A percentile compares a stretch with the other conserved stretches of the same genome.
Evolutionary conservation across 164 flowering plant species (phyloP).

Genomic region (Kingdonia uniflora): DNA sequence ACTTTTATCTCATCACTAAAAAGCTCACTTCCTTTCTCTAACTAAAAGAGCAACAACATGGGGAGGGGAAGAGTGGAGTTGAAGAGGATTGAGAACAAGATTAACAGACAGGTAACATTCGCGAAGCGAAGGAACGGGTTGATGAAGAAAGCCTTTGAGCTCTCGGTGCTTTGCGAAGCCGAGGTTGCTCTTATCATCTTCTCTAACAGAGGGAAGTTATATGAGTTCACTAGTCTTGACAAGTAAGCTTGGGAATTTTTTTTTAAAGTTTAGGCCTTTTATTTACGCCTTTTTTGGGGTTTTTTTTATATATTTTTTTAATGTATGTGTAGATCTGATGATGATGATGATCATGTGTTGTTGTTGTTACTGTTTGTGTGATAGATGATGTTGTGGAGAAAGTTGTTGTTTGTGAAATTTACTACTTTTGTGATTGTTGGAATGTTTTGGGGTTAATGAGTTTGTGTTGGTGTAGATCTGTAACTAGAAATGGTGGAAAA

Average conservation of each 20-base stretch:
- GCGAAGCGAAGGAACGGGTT: conserved; percentile 85
- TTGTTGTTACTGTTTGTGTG: too few species aligned
- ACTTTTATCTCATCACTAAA: too few species aligned
- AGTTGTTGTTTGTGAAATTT: conserved; percentile 8
- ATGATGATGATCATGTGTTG: too few species aligned
- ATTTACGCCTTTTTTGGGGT: background rate
- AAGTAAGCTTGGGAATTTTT: conserved; percentile 30
- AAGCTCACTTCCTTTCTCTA: too few species aligned
- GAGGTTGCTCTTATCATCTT: conserved; percentile 90
- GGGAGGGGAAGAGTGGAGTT: conserved; percentile 90
- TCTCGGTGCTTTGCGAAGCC: conserved; percentile 78
- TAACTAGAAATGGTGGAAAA: conserved; percentile 33
- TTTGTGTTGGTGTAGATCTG: conserved; percentile 38
- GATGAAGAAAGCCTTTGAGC: conserved; percentile 89
- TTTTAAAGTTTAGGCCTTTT: background rate
- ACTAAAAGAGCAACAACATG: too few species aligned
- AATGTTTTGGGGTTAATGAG: conserved; percentile 36
- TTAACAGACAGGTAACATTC: conserved; percentile 82
- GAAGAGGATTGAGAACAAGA: conserved; percentile 94
- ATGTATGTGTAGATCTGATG: conserved; percentile 12
- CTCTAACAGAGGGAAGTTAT: conserved; percentile 85
- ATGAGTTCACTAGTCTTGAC: conserved; percentile 79
- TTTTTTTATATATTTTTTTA: conserved; percentile 1
- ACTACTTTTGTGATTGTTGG: conserved; percentile 48
- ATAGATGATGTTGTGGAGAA: too few species aligned